phyloP scores from a whole-genome alignment of 805 yeast genomes.

The Metschnikowia kofuensis region DNA sequence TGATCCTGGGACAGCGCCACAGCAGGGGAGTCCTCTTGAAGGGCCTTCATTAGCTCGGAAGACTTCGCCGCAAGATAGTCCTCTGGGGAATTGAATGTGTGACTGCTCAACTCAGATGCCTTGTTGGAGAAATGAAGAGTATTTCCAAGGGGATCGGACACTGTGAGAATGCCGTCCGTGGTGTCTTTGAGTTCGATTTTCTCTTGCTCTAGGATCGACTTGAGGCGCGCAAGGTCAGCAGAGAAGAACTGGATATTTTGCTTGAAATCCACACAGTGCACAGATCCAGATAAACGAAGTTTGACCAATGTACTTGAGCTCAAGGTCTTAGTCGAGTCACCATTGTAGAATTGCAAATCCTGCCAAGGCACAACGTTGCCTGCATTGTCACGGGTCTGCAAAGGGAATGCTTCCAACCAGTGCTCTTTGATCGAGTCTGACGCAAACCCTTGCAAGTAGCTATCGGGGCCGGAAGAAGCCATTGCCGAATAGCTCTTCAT shows the following conservation, averaged over 20 bases:
- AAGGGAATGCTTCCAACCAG: conserved; percentile 72
- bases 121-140: conserved; percentile 24
- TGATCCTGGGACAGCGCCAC: background rate
- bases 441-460: conserved; percentile 51
- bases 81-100: conserved; percentile 22
- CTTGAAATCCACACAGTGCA: conserved; percentile 5
- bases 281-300: conserved; percentile 29
- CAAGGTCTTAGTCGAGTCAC: conserved; percentile 32
- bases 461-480: conserved; percentile 22
- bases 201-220: conserved; percentile 15
- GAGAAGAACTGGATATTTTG: conserved; percentile 32
- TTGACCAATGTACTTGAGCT: conserved; percentile 32
- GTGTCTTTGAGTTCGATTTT: conserved; percentile 7
- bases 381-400: conserved; percentile 32
- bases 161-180: conserved; percentile 9
- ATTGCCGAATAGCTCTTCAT: conserved; percentile 59
- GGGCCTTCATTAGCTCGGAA: conserved; percentile 20
- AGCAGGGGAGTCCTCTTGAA: conserved; percentile 4
- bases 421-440: conserved; percentile 64
- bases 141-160: conserved; percentile 37
- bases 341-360: conserved; percentile 36
- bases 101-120: conserved; percentile 21
- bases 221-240: conserved; percentile 24
- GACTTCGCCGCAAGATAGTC: conserved; percentile 28
- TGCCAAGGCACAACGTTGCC: conserved; percentile 42